Base-by-base conservation (phyloP, 2,329 filamentous ascomycete species). In the Pestalotiopsis sp. region DNA sequence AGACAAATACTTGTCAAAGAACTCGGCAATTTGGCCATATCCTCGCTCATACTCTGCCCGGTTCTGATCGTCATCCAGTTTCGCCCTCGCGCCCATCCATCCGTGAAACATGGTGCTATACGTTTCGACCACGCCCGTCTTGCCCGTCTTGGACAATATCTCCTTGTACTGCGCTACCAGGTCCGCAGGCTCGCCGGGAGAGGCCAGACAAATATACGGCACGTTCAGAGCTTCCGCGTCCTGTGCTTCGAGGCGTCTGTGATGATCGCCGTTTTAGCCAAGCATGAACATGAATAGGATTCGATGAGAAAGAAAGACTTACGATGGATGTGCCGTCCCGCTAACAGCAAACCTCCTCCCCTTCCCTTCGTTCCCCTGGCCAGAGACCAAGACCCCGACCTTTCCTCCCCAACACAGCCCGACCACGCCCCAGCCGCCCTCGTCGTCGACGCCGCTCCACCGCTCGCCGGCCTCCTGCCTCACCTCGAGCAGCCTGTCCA, bases 71-170 rank as follows among this genome's bases (percentile, higher is more conserved):
- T 85, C 78, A 12, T 81, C 78, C 12, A 88, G 74, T 65, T 87
- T 78, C 1, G 83, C 81, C 27, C 86, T 78, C 1, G 86, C 85
- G 6, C 84, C 85, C 87, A 89, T 89, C 85, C 85, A 89, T n/a
- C 87, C 87, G 72, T 89, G 87, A 72, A 82, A 81, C 82, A 87
- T 87, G 65, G 77, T 82, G 1, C 69, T 65, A 71, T 86, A 89
- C 1, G 80, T 86, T 73, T 87, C 84, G 14, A 87, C 81, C 68
- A 83, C 74, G 17, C 83, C 80, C 1, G 74, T 76, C 67, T 80
- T 79, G 6, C 75, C 82, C 9, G 79, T 78, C n/a, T 77, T 80
- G 52, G 78, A 78, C 27, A 88, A 72, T 6, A 82, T 79, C 61
- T 81, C 75, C 68, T 81, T 78, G 72, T 84, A 86, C 58, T 80